Evolutionary conservation across 2,329 filamentous ascomycete species (phyloP).

Genomic region (Chaetomiaceae sp.): DNA sequence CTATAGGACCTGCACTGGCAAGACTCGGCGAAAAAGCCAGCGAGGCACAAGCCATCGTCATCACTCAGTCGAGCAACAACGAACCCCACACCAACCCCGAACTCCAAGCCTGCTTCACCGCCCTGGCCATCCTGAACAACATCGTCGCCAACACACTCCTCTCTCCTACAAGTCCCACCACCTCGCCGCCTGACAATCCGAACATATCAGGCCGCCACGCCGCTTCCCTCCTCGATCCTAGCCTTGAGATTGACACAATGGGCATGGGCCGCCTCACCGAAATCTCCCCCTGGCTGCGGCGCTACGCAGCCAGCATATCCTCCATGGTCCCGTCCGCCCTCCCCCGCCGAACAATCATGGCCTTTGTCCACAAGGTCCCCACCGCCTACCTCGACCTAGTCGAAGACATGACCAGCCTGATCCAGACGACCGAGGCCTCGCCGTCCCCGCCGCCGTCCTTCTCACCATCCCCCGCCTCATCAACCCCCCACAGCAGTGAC

Average conservation of each 20-base stretch:
- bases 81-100: not conserved
- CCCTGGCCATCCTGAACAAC: constrained; percentile 24
- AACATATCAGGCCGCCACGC: too few species aligned
- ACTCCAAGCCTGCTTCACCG: constrained; percentile 22
- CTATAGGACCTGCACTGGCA: constrained; percentile 16
- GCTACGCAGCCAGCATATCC: constrained; percentile 35
- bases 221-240: too few species aligned
- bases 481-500: too few species aligned
- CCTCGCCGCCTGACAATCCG: too few species aligned
- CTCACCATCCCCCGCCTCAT: not conserved
- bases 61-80: not conserved
- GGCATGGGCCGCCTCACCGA: constrained; percentile 23
- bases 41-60: not conserved
- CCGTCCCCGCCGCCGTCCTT: too few species aligned
- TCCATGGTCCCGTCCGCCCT: constrained; percentile 32
- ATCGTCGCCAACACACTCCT: constrained; percentile 25
- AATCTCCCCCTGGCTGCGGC: constrained; percentile 35
- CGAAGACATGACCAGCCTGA: constrained; percentile 30
- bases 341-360: constrained; percentile 36
- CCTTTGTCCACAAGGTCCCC: constrained; percentile 39
- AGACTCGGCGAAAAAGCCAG: constrained; percentile 20
- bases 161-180: not conserved
- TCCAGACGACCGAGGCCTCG: constrained; percentile 18
- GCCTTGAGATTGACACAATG: constrained; percentile 11
- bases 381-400: constrained; percentile 33